Conservation (phyloP, 495 filamentous ascomycete genomes). For the Aspergillus egyptiacus region DNA sequence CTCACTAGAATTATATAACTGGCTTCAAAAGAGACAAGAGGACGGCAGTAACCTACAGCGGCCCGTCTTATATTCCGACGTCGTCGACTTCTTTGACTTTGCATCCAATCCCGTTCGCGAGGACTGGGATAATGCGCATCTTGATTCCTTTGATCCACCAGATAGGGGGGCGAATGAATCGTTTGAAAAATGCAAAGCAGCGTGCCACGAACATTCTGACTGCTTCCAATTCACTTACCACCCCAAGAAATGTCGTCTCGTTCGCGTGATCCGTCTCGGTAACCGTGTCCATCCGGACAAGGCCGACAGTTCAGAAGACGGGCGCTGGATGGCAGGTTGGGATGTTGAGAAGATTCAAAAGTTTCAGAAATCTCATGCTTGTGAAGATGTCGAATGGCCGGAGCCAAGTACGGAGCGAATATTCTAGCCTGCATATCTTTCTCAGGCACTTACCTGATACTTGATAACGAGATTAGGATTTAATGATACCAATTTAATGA, state of each 20-base stretch:
- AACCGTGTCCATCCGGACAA: conserved; percentile 2
- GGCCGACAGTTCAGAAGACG: not conserved
- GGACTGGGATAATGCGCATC: conserved; percentile 36
- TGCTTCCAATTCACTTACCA: conserved; percentile 31
- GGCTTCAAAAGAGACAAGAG: not conserved
- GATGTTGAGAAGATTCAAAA: conserved; percentile 26
- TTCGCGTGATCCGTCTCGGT: conserved; percentile 25
- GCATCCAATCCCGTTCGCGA: conserved; percentile 14
- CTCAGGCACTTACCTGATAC: too few species aligned
- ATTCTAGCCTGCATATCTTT: conserved; percentile 19
- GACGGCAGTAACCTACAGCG: conserved; percentile 1
- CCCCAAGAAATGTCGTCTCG: conserved; percentile 22
- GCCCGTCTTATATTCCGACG: conserved; percentile 28
- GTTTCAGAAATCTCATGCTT: conserved; percentile 18
- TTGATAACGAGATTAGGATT: too few species aligned
- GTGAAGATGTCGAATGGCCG: conserved; percentile 23
- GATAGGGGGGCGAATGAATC: conserved; percentile 22
- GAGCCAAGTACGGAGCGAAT: conserved; percentile 29
- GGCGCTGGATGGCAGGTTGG: conserved; percentile 27
- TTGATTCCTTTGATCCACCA: conserved; percentile 22
- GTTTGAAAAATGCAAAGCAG: conserved; percentile 21
- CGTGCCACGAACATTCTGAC: conserved; percentile 23
- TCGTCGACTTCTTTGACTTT: conserved; percentile 23
- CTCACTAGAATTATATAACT: conserved; percentile 20
- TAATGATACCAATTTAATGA: too few species aligned